Percentiles rank a stretch among this genome's conserved stretches.
Evolutionary conservation across 169 alveolate genomes (phyloP).

Genomic region (Eimeria zaria): DNA sequence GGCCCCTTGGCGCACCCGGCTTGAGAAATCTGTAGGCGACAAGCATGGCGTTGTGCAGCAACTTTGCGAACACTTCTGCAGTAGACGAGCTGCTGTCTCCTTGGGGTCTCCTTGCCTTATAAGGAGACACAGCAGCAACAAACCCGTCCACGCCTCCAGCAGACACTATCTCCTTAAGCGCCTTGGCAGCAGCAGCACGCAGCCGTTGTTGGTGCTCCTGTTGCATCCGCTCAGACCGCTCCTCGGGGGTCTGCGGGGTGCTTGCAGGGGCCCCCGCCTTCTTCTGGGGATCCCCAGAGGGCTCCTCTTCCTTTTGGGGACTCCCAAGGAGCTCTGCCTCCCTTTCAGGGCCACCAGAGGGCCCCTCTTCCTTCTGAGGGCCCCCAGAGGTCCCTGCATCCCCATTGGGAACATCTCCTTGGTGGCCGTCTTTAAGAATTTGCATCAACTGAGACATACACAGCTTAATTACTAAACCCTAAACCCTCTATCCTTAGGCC

Average conservation of each 20-base stretch:
- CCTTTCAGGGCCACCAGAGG: no score
- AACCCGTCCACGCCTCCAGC: background rate
- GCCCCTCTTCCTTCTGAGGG: no score
- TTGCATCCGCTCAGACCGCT: constrained; percentile 4
- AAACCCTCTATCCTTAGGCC: no score
- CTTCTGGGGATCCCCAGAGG: background rate
- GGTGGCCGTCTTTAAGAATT: background rate
- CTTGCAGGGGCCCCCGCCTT: background rate
- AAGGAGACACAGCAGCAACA: constrained; percentile 18
- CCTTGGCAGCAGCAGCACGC: background rate
- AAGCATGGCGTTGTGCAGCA: background rate
- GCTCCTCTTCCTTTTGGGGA: no score
- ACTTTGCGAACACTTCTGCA: background rate
- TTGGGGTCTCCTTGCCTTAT: background rate
- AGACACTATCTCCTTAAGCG: background rate
- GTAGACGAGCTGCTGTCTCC: background rate
- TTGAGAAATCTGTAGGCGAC: constrained; percentile 7
- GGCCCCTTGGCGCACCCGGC: constrained; percentile 9
- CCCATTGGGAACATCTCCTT: background rate
- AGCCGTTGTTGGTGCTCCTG: background rate
- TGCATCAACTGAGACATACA: background rate
- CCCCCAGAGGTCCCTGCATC: no score
- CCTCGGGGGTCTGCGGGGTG: background rate
- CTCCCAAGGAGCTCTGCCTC: no score
- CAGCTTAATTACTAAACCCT: background rate